These are phyloP conservation scores for Oryza punctata DNA, from an alignment of 176 grass and related monocot species.

Conservation along the genomic window DNA sequence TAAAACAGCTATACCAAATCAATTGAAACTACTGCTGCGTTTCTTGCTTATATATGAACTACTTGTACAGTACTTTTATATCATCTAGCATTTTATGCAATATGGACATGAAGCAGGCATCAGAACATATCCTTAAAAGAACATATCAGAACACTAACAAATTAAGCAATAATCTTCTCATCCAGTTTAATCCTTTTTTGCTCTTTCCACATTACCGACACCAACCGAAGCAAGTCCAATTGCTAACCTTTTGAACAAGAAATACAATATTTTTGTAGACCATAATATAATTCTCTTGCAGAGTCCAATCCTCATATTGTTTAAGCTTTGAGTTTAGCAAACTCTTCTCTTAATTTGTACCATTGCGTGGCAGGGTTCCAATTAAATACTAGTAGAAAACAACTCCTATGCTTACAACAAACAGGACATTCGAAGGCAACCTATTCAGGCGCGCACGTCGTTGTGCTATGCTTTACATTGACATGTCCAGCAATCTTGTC, in stretches of 20 bases:
- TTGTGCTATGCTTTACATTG: slow-evolving; percentile 33
- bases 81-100: background rate
- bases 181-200: background rate
- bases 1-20: background rate
- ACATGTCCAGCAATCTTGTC: slow-evolving; percentile 25
- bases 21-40: background rate
- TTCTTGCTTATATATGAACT: background rate
- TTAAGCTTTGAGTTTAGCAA: background rate
- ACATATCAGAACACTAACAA: background rate
- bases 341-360: background rate
- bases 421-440: slow-evolving; percentile 31
- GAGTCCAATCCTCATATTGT: background rate
- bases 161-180: background rate
- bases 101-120: background rate
- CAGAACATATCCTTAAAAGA: background rate
- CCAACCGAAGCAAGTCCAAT: background rate
- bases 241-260: slow-evolving; percentile 22
- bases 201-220: background rate
- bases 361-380: slow-evolving; percentile 1
- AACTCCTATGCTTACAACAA: background rate
- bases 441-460: background rate
- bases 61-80: background rate
- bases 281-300: background rate
- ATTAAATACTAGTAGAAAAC: background rate
- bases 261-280: background rate